These are phyloP conservation scores for Cyclotella cryptica DNA, from an alignment of 108 stramenopile species.

Conservation along the genomic window DNA sequence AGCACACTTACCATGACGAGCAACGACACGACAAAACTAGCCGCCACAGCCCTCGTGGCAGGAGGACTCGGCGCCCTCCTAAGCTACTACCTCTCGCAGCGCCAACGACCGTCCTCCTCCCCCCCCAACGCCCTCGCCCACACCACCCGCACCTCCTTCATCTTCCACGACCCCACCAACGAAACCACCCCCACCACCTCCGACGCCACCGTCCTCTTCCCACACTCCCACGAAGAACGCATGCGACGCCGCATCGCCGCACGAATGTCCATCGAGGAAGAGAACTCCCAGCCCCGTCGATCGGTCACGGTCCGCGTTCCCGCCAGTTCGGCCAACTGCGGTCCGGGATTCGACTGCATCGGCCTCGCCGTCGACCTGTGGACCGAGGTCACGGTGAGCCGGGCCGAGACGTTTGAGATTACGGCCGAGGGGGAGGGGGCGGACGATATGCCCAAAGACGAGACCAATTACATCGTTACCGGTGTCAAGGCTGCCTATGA, in stretches of 20 bases:
- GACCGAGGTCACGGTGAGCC: slow-evolving; percentile 94
- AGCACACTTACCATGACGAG: too few species aligned
- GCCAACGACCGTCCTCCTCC: not conserved
- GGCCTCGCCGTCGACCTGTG: slow-evolving; percentile 99
- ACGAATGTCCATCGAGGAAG: slow-evolving; percentile 85
- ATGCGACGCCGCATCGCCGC: slow-evolving; percentile 87
- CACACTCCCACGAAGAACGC: slow-evolving; percentile 90
- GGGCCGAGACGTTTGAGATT: slow-evolving; percentile 92
- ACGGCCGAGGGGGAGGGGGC: slow-evolving; percentile 91
- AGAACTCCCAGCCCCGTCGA: slow-evolving; percentile 77
- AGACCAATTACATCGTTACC: slow-evolving; percentile 89
- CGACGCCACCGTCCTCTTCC: slow-evolving; percentile 61
- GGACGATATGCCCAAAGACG: slow-evolving; percentile 88
- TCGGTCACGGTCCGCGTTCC: slow-evolving; percentile 97
- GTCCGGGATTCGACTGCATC: slow-evolving; percentile 98
- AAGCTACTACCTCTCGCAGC: slow-evolving; percentile 38
- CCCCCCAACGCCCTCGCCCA: not conserved
- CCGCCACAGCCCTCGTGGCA: slow-evolving; percentile 44
- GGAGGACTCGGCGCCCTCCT: slow-evolving; percentile 42
- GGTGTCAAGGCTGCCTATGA: slow-evolving; percentile 95
- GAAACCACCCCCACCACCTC: slow-evolving; percentile 14
- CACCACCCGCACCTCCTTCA: slow-evolving; percentile 40
- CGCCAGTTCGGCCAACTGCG: slow-evolving; percentile 98
- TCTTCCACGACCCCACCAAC: slow-evolving; percentile 43
- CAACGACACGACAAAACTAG: slow-evolving; percentile 30